Conservation (phyloP, 2,329 filamentous ascomycete species). For the Paecilomyces sp. region DNA sequence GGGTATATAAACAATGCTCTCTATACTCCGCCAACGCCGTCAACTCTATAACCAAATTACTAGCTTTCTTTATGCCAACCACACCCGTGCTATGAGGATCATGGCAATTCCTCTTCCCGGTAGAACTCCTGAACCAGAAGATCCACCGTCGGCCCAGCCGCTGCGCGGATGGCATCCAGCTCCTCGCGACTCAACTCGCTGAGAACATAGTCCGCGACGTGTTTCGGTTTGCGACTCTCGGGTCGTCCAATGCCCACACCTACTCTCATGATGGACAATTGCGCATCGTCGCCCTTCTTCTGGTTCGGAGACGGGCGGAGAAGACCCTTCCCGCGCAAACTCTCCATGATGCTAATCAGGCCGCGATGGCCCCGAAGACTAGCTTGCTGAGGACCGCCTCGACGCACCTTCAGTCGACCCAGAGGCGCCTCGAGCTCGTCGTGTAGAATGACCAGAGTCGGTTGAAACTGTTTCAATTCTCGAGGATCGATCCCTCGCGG, state of each 20-base stretch:
- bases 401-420: constrained; percentile 59
- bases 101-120: constrained; percentile 31
- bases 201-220: constrained; percentile 73
- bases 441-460: constrained; percentile 68
- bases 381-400: constrained; percentile 45
- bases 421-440: constrained; percentile 75
- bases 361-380: constrained; percentile 70
- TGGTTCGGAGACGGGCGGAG: constrained; percentile 41
- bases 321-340: constrained; percentile 39
- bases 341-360: constrained; percentile 57
- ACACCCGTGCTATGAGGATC: neutral
- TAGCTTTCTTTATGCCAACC: neutral
- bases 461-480: constrained; percentile 8
- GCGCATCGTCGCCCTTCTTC: constrained; percentile 19
- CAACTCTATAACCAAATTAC: neutral
- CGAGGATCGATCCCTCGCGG: constrained; percentile 12
- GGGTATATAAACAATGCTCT: neutral
- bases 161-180: constrained; percentile 43
- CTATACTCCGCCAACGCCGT: neutral
- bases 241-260: constrained; percentile 86
- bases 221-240: constrained; percentile 54
- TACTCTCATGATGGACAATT: constrained; percentile 50
- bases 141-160: constrained; percentile 43
- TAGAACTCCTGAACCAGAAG: constrained; percentile 45
- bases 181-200: constrained; percentile 54